phyloP scores from a whole-genome alignment of 2,329 filamentous ascomycete species.

The Fusarium kyushuense region DNA sequence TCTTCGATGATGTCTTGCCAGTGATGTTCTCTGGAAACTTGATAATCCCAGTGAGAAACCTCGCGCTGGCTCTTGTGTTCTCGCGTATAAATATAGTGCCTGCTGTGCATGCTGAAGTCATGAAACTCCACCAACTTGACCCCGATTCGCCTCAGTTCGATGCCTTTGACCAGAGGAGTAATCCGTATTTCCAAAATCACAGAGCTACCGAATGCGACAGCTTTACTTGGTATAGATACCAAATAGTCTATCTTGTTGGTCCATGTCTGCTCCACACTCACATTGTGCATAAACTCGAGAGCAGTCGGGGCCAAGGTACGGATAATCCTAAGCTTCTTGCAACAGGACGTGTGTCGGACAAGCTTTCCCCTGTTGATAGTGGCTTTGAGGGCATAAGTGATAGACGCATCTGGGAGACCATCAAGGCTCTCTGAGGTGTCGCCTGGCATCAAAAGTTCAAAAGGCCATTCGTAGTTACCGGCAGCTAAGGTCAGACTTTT shows the following conservation, averaged over 20 bases:
- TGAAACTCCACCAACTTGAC: constrained; percentile 83
- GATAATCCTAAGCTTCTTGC: constrained; percentile 80
- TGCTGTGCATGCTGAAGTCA: constrained; percentile 68
- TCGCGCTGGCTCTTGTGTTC: constrained; percentile 72
- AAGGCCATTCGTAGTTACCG: constrained; percentile 87
- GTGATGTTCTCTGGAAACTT: constrained; percentile 67
- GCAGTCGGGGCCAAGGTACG: constrained; percentile 79
- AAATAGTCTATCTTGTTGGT: constrained; percentile 96
- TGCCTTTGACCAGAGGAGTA: constrained; percentile 86
- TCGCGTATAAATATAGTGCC: constrained; percentile 60
- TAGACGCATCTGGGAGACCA: constrained; percentile 84
- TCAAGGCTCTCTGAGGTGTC: constrained; percentile 87
- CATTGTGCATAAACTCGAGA: constrained; percentile 82
- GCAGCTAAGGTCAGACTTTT: constrained; percentile 69
- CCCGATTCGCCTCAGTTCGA: constrained; percentile 82
- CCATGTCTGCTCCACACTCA: constrained; percentile 97
- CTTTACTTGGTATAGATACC: constrained; percentile 90
- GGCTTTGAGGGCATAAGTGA: constrained; percentile 90
- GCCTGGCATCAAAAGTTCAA: constrained; percentile 77
- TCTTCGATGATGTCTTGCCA: constrained; percentile 77
- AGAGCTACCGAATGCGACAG: constrained; percentile 89
- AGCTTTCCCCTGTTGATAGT: constrained; percentile 88
- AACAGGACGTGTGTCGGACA: constrained; percentile 82
- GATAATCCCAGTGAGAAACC: constrained; percentile 69
- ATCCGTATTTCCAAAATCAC: constrained; percentile 87